phyloP scores from a whole-genome alignment of 139 green algal genomes.

The Chlorella ohadii region DNA sequence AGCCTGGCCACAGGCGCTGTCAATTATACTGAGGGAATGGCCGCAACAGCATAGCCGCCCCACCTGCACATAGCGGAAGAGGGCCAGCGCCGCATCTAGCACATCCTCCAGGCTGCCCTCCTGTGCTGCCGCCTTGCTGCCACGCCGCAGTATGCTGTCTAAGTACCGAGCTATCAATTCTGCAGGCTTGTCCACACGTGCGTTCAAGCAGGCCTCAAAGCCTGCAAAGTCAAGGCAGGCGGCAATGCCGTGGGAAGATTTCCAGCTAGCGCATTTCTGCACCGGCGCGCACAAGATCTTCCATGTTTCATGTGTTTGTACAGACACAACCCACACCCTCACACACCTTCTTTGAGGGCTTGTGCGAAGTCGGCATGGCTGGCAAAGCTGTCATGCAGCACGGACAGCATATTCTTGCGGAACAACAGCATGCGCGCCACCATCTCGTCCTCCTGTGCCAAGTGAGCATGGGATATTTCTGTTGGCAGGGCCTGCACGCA shows the following conservation, averaged over 20 bases:
- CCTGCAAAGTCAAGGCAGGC: constrained; percentile 20
- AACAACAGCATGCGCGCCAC: constrained; percentile 26
- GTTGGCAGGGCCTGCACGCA: too few species aligned
- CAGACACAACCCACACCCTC: background rate
- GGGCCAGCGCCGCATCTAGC: constrained; percentile 88
- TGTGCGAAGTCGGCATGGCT: constrained; percentile 74
- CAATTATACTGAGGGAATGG: too few species aligned
- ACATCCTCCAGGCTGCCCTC: constrained; percentile 82
- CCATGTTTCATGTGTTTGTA: too few species aligned
- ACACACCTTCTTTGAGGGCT: constrained; percentile 82
- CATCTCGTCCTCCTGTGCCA: constrained; percentile 26
- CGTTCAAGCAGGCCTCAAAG: constrained; percentile 97
- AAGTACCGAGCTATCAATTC: constrained; percentile 98
- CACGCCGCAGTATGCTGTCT: constrained; percentile 82
- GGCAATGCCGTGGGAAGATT: background rate
- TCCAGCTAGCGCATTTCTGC: too few species aligned
- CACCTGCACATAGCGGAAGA: constrained; percentile 93
- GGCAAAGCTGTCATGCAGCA: constrained; percentile 68
- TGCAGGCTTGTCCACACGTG: constrained; percentile 82
- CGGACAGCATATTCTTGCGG: constrained; percentile 24
- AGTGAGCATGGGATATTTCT: background rate
- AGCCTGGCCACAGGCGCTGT: too few species aligned
- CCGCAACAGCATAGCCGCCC: too few species aligned
- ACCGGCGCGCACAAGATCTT: too few species aligned
- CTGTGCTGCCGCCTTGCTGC: constrained; percentile 67